Base-by-base conservation (phyloP, 2,329 filamentous ascomycete species). In the Fusarium albidum region DNA sequence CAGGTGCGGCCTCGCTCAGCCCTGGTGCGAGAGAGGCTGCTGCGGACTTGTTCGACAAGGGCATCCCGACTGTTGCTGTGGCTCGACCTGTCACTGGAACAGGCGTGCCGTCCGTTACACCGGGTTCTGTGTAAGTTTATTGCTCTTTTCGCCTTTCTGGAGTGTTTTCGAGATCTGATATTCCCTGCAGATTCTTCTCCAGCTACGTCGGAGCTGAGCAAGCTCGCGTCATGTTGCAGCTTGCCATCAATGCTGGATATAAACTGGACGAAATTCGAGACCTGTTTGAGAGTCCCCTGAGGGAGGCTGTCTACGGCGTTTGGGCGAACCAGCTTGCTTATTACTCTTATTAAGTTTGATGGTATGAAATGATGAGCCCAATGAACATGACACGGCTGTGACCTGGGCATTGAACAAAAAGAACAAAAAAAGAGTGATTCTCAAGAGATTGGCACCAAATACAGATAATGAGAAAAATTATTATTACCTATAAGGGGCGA, bases 161-260 rank as follows among this genome's bases (percentile, higher is more conserved):
- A n/a, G 6, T 0, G 13, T 2, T 9, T 21, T 32, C 9, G 14
- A 13, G 10, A 7, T 35, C 33, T 50, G 28, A 38, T 9, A 4
- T 7, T 6, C 1, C 10, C 5, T 34, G 7, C 14, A 68, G 66
- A 3, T 64, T 72, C 44, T 67, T 64, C 40, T 64, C 65, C 7
- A 64, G 61, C 32, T 69, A 68, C 25, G 31, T 72, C 13, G 63
- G 65, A 1, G 68, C 52, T 6, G 67, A 70, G n/a, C 69, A 73
- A 47, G 65, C 65, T 6, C 59, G 67, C 5, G 64, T 71, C 10
- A 65, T 71, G 63, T 61, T 72, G 1, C 70, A 73, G 56, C 66
- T 72, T 8, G 65, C 69, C 3, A 52, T 73, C 14, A 63, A 63
- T 27, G 60, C 69, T 9, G 67, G 69, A 3, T 64, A 69, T 29